Evolutionary conservation across 768 basidiomycete species (phyloP), one percentile per base, ranked within the genome.

Genomic region (Mrakia gelida): DNA sequence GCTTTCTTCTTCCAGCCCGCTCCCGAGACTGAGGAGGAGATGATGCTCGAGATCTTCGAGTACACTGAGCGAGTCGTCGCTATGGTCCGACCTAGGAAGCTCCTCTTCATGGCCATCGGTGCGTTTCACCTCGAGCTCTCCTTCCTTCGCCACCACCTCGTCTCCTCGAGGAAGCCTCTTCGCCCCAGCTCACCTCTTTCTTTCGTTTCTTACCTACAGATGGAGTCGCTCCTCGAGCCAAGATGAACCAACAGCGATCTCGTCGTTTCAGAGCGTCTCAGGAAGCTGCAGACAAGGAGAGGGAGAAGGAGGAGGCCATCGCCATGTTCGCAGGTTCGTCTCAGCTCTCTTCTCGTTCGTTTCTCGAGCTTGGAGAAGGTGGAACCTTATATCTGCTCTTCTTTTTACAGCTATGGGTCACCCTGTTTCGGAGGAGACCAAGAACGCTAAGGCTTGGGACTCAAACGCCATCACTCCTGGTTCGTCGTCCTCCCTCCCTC

Each of bases 221-320:
- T 82, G 96, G 96, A 79, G 96, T 98, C 30, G 96, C 96, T 15
- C 96, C 96, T 45, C 90, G 96, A 82, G 97, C 97, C 59, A 99
- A 99, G 86, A 99, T 99, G 97, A 99, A 99, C 83, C 97, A 99
- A 83, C 97, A 99, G 84, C 93, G 97, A 15, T 94, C 95, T 23
- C 89, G 97, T 81, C 94, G 97, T 75, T 99, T 99, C 86, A 89
- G 97, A 79, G 89, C 95, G 30, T 91, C 94, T 2, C 94, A 96
- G 83, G 97, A 99, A 84, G 95, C 97, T 5, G 90, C 91, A 79
- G 93, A 96, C 52, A 96, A 97, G 85, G 95, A 94, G 77, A 91
- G 93, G 76, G 93, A 93, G 70, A 88, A 90, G 59, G 89, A 89
- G 82, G 91, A 95, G 83, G 91, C 93, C 4, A 88, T 97, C 63